Evolutionary conservation across 371 early-diverging fungal genomes (phyloP).

Genomic region (Mucor indicus): DNA sequence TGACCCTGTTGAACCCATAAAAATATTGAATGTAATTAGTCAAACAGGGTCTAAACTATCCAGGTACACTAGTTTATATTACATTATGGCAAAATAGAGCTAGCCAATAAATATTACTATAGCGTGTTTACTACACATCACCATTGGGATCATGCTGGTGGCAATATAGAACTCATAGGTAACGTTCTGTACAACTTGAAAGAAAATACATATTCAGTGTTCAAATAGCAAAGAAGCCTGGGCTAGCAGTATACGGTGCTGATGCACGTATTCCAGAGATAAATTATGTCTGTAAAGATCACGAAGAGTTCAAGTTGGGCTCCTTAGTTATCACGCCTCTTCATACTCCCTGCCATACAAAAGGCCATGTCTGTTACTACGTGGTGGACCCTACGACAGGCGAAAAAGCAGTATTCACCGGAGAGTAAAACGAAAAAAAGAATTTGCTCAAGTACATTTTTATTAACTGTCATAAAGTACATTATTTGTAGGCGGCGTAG

Average conservation of each 20-base stretch:
- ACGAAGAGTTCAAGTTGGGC: constrained; percentile 76
- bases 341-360: constrained; percentile 88
- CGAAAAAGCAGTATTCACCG: constrained; percentile 48
- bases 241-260: constrained; percentile 79
- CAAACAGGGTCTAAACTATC: constrained; percentile 53
- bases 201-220: too few species aligned
- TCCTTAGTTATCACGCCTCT: constrained; percentile 63
- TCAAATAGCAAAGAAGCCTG: constrained; percentile 53
- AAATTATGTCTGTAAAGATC: constrained; percentile 72
- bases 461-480: constrained; percentile 23
- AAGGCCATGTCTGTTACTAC: constrained; percentile 84
- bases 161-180: constrained; percentile 56
- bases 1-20: constrained; percentile 60
- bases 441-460: too few species aligned
- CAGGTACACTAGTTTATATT: constrained; percentile 22
- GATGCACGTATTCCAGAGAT: constrained; percentile 86
- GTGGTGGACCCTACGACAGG: constrained; percentile 55
- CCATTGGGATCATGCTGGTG: constrained; percentile 81
- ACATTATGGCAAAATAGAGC: too few species aligned
- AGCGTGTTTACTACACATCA: constrained; percentile 22
- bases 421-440: constrained; percentile 36
- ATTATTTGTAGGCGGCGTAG: constrained; percentile 68
- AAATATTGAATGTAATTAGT: constrained; percentile 43
- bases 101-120: too few species aligned
- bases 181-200: too few species aligned